Evolutionary conservation across 495 filamentous ascomycete genomes (phyloP).

Genomic region (Echria macrotheca): DNA sequence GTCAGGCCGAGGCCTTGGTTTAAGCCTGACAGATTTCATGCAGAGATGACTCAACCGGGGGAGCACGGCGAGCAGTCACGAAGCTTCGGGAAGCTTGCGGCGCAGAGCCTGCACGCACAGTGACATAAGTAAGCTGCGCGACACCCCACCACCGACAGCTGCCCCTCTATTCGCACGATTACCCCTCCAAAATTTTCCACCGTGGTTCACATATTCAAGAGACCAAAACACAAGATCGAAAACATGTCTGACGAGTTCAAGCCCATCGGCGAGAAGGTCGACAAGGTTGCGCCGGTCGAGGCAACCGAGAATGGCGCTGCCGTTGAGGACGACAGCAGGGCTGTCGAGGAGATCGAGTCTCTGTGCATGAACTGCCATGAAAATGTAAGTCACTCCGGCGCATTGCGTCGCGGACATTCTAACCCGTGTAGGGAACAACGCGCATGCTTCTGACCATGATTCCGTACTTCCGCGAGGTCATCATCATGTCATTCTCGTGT

Average conservation of each 20-base stretch:
- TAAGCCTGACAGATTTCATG: slow-evolving; percentile 51
- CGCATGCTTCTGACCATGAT: slow-evolving; percentile 83
- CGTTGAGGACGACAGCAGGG: slow-evolving; percentile 46
- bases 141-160: slow-evolving; percentile 19
- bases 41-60: slow-evolving; percentile 29
- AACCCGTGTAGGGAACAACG: slow-evolving; percentile 62
- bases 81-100: slow-evolving; percentile 23
- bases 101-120: slow-evolving; percentile 1
- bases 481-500: slow-evolving; percentile 95
- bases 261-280: slow-evolving; percentile 49
- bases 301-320: slow-evolving; percentile 15
- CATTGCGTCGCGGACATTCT: slow-evolving; percentile 1
- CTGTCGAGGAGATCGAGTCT: slow-evolving; percentile 55
- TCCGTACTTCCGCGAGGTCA: slow-evolving; percentile 92
- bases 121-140: slow-evolving; percentile 30
- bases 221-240: slow-evolving; percentile 1
- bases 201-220: neutral
- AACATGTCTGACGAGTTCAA: slow-evolving; percentile 45
- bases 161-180: slow-evolving; percentile 21
- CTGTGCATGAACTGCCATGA: slow-evolving; percentile 56
- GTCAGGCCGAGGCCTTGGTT: slow-evolving; percentile 34
- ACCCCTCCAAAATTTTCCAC: slow-evolving; percentile 34
- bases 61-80: neutral
- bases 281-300: slow-evolving; percentile 35
- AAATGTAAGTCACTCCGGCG: slow-evolving; percentile 52